These are phyloP conservation scores for Pezicula radicicola DNA, from an alignment of 2,329 filamentous ascomycete genomes.

Conservation along the genomic window DNA sequence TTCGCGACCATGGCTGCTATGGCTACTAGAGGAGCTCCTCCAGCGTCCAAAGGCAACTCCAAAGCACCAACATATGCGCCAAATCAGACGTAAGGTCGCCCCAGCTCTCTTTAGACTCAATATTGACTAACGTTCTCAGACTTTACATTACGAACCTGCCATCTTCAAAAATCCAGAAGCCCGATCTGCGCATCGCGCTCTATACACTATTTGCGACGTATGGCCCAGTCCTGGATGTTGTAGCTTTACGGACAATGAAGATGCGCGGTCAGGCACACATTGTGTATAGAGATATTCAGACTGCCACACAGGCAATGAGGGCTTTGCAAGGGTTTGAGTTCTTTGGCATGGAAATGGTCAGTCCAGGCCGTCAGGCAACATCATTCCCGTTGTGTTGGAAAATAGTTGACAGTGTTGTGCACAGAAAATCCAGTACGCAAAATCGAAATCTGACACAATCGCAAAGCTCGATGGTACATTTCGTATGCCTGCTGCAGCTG, in stretches of 20 bases:
- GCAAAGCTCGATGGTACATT: constrained; percentile 92
- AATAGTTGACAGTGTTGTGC: not conserved
- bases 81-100: constrained; percentile 67
- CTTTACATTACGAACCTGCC: constrained; percentile 86
- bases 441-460: constrained; percentile 82
- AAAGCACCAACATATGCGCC: constrained; percentile 58
- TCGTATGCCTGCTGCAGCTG: constrained; percentile 59
- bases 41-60: constrained; percentile 27
- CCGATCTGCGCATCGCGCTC: constrained; percentile 78
- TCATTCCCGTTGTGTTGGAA: not conserved
- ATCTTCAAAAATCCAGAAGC: constrained; percentile 85
- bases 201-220: constrained; percentile 96
- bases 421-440: constrained; percentile 89
- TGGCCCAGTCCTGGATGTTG: constrained; percentile 86
- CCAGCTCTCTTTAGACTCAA: constrained; percentile 4
- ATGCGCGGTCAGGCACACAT: constrained; percentile 97
- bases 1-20: constrained; percentile 4
- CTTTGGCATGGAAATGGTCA: constrained; percentile 79
- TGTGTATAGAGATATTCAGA: constrained; percentile 83
- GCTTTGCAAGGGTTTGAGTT: constrained; percentile 83
- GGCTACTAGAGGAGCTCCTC: constrained; percentile 30
- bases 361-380: constrained; percentile 29
- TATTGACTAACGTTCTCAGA: constrained; percentile 39
- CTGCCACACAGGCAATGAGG: constrained; percentile 92
- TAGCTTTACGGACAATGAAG: constrained; percentile 82